Evolutionary conservation across 495 filamentous ascomycete genomes (phyloP).

Genomic region (Aspergillus conjunctus): DNA sequence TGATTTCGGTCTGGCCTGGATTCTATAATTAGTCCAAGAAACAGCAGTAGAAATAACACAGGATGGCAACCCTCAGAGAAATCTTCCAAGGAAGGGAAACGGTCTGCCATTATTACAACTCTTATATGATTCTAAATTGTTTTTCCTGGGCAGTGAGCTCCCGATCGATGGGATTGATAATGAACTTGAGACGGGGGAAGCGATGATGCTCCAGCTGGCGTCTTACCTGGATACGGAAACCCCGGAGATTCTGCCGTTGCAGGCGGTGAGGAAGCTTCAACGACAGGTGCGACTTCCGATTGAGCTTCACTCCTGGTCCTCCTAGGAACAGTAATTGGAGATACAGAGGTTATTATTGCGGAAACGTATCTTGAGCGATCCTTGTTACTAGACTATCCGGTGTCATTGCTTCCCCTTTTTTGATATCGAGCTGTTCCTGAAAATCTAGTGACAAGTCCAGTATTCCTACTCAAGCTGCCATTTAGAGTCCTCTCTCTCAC

Average conservation of each 20-base stretch:
- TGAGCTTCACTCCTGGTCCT: constrained; percentile 13
- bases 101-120: constrained; percentile 74
- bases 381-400: too few relatives aligned
- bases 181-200: constrained; percentile 14
- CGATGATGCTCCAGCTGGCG: constrained; percentile 32
- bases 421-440: not conserved
- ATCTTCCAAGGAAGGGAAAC: constrained; percentile 96
- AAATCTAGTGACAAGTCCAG: not conserved
- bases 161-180: not conserved
- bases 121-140: constrained; percentile 3
- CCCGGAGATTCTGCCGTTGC: constrained; percentile 34
- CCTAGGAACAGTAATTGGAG: not conserved
- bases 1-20: constrained; percentile 61
- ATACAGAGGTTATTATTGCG: too few relatives aligned
- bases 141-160: not conserved
- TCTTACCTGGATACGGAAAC: constrained; percentile 22
- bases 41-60: constrained; percentile 16
- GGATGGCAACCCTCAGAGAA: constrained; percentile 78
- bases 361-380: too few relatives aligned
- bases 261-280: constrained; percentile 37
- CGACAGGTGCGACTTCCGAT: constrained; percentile 9
- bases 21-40: constrained; percentile 31
- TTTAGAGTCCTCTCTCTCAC: not conserved
- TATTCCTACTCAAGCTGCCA: not conserved
- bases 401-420: too few relatives aligned